Conservation (phyloP, 2,329 filamentous ascomycete species). For the Calycina herbarum region DNA sequence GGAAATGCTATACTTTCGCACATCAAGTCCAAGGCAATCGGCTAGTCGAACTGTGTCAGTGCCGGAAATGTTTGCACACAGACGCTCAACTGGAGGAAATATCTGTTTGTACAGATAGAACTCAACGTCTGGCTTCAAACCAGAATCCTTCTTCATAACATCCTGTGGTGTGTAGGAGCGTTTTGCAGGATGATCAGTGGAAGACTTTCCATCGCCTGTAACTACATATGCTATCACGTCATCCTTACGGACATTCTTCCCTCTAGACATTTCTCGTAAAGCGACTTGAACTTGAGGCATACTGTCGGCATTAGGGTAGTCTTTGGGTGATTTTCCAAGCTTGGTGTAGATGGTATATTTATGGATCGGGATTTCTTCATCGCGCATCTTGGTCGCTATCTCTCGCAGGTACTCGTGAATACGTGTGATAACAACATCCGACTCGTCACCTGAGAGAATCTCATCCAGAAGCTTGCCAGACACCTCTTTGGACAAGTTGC, state of each 20-base stretch:
- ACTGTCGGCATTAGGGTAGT: slow-evolving; percentile 89
- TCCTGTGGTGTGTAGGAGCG: slow-evolving; percentile 87
- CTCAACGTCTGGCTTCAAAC: slow-evolving; percentile 84
- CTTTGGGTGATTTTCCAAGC: slow-evolving; percentile 87
- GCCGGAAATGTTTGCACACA: slow-evolving; percentile 92
- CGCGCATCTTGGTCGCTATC: slow-evolving; percentile 82
- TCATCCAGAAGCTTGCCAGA: slow-evolving; percentile 89
- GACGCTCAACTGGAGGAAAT: slow-evolving; percentile 93
- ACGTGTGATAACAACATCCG: slow-evolving; percentile 81
- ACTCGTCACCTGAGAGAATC: slow-evolving; percentile 89
- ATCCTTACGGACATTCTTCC: slow-evolving; percentile 85
- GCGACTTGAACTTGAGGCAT: slow-evolving; percentile 99
- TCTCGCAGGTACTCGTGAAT: slow-evolving; percentile 93
- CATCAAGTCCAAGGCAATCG: slow-evolving; percentile 90
- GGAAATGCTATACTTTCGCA: slow-evolving; percentile 78
- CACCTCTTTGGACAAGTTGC: slow-evolving; percentile 90
- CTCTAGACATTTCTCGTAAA: slow-evolving; percentile 79
- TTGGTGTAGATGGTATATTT: slow-evolving; percentile 99
- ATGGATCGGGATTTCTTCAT: slow-evolving; percentile 68
- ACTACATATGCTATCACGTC: slow-evolving; percentile 97
- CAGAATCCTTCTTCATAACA: slow-evolving; percentile 73
- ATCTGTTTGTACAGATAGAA: slow-evolving; percentile 99
- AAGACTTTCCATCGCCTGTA: slow-evolving; percentile 65
- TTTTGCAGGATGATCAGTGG: slow-evolving; percentile 74
- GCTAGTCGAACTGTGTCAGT: slow-evolving; percentile 89